phyloP scores from a whole-genome alignment of 2,329 filamentous ascomycete species.

The Stagonosporopsis tanaceti region DNA sequence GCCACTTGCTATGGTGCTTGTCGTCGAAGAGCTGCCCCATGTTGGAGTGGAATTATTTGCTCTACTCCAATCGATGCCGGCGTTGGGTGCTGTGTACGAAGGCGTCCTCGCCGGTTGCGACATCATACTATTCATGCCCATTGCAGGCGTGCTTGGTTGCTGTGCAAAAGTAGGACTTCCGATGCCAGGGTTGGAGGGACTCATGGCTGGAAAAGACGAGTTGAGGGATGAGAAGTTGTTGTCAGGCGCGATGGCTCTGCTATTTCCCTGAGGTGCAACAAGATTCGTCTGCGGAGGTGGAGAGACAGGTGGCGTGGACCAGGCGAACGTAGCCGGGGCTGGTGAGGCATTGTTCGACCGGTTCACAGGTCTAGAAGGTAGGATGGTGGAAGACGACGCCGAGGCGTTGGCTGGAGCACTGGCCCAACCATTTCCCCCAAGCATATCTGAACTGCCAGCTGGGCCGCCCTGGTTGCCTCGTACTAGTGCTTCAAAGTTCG shows the following conservation, averaged over 20 bases:
- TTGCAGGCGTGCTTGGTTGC: slow-evolving; percentile 42
- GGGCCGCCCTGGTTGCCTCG: slow-evolving; percentile 66
- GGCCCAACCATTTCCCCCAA: slow-evolving; percentile 55
- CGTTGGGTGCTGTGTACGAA: slow-evolving; percentile 33
- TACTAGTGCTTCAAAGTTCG: slow-evolving; percentile 89
- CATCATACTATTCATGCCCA: slow-evolving; percentile 46
- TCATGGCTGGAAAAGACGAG: slow-evolving; percentile 47
- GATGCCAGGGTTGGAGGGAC: slow-evolving; percentile 45
- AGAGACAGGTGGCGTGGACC: slow-evolving; percentile 53
- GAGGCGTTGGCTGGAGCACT: slow-evolving; percentile 44
- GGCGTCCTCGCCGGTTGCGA: slow-evolving; percentile 35
- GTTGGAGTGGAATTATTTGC: slow-evolving; percentile 31
- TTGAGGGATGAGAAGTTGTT: slow-evolving; percentile 54
- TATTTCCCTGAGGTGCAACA: slow-evolving; percentile 34
- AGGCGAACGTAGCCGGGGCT: slow-evolving; percentile 55
- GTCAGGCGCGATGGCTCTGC: slow-evolving; percentile 62
- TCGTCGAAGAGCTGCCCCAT: slow-evolving; percentile 34
- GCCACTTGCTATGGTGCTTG: slow-evolving; percentile 22
- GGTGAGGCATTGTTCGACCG: slow-evolving; percentile 39
- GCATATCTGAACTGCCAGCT: slow-evolving; percentile 47
- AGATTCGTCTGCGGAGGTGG: slow-evolving; percentile 43
- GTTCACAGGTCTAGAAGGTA: slow-evolving; percentile 44
- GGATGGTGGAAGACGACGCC: slow-evolving; percentile 31
- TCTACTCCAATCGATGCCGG: slow-evolving; percentile 44
- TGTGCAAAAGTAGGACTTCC: slow-evolving; percentile 47